Conservation (phyloP, 768 basidiomycete species). For the Macrolepiota dolichaula region DNA sequence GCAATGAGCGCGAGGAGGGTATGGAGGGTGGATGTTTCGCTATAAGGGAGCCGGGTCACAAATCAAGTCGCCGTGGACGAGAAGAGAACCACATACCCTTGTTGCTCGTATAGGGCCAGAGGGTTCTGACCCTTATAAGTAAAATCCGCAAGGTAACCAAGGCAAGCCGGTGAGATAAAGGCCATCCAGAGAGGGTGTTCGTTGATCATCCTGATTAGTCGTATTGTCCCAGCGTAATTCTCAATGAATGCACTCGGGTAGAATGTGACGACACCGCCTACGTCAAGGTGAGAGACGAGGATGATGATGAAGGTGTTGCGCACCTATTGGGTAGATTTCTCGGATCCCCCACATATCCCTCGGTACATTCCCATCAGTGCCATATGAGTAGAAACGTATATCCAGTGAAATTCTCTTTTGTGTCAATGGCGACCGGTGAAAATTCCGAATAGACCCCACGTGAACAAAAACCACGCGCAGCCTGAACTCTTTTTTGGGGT, state of each 20-base stretch:
- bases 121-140: conserved; percentile 37
- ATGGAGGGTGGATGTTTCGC: conserved; percentile 36
- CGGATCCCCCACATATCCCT: conserved; percentile 56
- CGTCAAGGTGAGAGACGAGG: not conserved
- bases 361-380: conserved; percentile 53
- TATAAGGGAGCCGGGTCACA: conserved; percentile 17
- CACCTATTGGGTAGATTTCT: conserved; percentile 69
- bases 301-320: conserved; percentile 14
- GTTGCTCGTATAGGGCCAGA: conserved; percentile 37
- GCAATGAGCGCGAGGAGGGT: conserved; percentile 47
- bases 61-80: not conserved
- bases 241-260: conserved; percentile 57
- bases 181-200: conserved; percentile 67
- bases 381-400: conserved; percentile 65
- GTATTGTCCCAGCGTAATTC: conserved; percentile 44
- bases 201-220: conserved; percentile 47
- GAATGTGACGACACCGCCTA: conserved; percentile 75
- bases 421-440: conserved; percentile 49
- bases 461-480: conserved; percentile 61
- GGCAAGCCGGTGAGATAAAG: conserved; percentile 61
- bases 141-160: conserved; percentile 47
- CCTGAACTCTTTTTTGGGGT: conserved; percentile 6
- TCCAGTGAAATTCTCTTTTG: conserved; percentile 43
- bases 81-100: conserved; percentile 14
- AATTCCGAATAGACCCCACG: conserved; percentile 45